These are phyloP conservation scores for Xylaria palmicola DNA, from an alignment of 495 filamentous ascomycete species.

Conservation along the genomic window DNA sequence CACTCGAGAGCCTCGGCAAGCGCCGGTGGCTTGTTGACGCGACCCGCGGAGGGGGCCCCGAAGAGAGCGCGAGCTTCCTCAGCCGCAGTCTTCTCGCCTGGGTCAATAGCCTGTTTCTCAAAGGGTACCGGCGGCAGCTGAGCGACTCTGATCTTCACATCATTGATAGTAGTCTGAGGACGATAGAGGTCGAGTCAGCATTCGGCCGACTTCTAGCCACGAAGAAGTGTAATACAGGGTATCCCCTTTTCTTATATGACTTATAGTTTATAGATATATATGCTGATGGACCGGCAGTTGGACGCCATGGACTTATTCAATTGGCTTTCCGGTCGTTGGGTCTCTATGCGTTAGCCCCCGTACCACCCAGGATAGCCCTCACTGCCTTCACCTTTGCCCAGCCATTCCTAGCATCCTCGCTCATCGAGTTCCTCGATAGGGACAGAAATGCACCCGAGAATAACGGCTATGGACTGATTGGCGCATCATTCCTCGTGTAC, in stretches of 20 bases:
- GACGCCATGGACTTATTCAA: background rate
- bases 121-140: constrained; percentile 5
- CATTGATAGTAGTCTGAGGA: background rate
- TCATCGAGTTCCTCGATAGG: constrained; percentile 40
- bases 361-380: constrained; percentile 47
- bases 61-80: constrained; percentile 16
- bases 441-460: constrained; percentile 39
- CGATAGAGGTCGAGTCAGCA: background rate
- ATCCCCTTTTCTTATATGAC: background rate
- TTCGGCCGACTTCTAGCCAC: background rate
- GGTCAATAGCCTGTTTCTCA: constrained; percentile 10
- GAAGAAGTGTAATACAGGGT: background rate
- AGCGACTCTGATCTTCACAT: constrained; percentile 8
- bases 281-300: background rate
- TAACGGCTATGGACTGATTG: constrained; percentile 54
- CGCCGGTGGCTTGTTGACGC: constrained; percentile 7
- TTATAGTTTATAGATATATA: background rate
- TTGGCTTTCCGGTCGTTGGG: constrained; percentile 2
- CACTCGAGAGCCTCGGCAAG: constrained; percentile 15
- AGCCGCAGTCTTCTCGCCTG: constrained; percentile 13
- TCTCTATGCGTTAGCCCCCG: constrained; percentile 26
- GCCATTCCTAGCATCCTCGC: constrained; percentile 52
- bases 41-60: background rate
- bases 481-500: constrained; percentile 54
- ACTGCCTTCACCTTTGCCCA: constrained; percentile 56